Evolutionary conservation across 2,329 filamentous ascomycete species (phyloP).

Genomic region (Aschersonia sp.): DNA sequence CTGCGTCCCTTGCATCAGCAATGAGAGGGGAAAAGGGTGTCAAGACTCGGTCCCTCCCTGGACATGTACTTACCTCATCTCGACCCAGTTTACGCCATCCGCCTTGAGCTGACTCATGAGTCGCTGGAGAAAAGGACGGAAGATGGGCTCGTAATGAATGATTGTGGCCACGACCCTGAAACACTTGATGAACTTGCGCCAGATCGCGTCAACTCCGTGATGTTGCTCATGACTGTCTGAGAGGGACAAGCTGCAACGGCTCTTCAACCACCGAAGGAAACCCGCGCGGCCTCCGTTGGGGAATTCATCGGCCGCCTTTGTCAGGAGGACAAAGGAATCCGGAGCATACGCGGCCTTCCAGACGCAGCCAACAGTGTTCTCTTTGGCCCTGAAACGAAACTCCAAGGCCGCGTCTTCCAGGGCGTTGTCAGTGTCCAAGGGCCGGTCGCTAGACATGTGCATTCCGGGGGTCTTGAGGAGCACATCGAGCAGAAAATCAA

Average conservation of each 20-base stretch:
- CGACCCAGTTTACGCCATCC: constrained; percentile 76
- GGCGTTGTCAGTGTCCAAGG: constrained; percentile 38
- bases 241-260: constrained; percentile 54
- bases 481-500: constrained; percentile 62
- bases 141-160: constrained; percentile 83
- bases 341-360: constrained; percentile 53
- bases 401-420: constrained; percentile 39
- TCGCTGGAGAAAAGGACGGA: constrained; percentile 56
- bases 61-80: constrained; percentile 39
- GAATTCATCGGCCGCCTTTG: constrained; percentile 56
- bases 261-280: constrained; percentile 66
- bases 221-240: constrained; percentile 67
- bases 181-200: constrained; percentile 64
- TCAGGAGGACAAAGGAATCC: constrained; percentile 41
- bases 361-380: constrained; percentile 33
- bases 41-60: background rate
- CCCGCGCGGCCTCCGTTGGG: constrained; percentile 55
- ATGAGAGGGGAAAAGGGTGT: background rate
- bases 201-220: constrained; percentile 70
- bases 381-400: constrained; percentile 44
- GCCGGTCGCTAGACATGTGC: constrained; percentile 47
- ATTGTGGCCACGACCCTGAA: constrained; percentile 63
- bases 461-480: constrained; percentile 61
- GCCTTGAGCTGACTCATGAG: constrained; percentile 58
- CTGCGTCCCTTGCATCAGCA: constrained; percentile 18